Evolutionary conservation across 2,329 filamentous ascomycete species (phyloP).

Genomic region (Davidsoniella eucalypti): DNA sequence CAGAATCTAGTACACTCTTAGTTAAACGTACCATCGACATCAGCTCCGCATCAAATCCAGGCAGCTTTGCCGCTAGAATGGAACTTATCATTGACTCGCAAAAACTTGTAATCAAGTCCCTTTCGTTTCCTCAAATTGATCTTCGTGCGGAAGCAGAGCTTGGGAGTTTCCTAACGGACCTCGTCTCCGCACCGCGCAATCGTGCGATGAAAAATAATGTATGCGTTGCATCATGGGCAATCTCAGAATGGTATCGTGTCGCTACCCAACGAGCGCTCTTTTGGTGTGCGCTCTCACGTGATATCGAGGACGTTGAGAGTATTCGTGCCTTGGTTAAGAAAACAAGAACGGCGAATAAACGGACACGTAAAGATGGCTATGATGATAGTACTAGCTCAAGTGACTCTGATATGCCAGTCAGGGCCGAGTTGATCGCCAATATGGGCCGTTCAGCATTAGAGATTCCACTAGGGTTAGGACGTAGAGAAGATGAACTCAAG

Average conservation of each 20-base stretch:
- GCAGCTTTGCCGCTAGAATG: constrained; percentile 39
- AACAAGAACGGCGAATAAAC: constrained; percentile 17
- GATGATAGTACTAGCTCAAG: too few relatives aligned
- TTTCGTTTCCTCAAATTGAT: constrained; percentile 39
- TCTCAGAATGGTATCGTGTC: constrained; percentile 50
- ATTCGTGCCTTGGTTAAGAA: constrained; percentile 18
- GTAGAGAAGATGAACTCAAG: constrained; percentile 20
- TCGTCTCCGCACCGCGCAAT: constrained; percentile 14
- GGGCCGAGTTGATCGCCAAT: not conserved
- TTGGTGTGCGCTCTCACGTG: constrained; percentile 38
- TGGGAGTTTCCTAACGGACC: constrained; percentile 15
- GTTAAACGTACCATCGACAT: constrained; percentile 42
- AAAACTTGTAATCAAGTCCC: constrained; percentile 31
- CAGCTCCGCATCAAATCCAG: constrained; percentile 22
- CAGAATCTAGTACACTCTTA: constrained; percentile 21
- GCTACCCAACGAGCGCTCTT: constrained; percentile 43
- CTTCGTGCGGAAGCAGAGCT: constrained; percentile 43
- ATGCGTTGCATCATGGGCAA: constrained; percentile 45
- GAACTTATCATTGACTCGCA: constrained; percentile 42
- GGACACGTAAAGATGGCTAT: constrained; percentile 13
- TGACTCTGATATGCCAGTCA: not conserved
- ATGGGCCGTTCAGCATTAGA: constrained; percentile 17
- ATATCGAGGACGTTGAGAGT: constrained; percentile 25
- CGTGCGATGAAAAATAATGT: constrained; percentile 39
- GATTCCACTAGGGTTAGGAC: constrained; percentile 17